Conservation (phyloP, 352 stramenopile genomes). For the Globisporangium acanthophoron region DNA sequence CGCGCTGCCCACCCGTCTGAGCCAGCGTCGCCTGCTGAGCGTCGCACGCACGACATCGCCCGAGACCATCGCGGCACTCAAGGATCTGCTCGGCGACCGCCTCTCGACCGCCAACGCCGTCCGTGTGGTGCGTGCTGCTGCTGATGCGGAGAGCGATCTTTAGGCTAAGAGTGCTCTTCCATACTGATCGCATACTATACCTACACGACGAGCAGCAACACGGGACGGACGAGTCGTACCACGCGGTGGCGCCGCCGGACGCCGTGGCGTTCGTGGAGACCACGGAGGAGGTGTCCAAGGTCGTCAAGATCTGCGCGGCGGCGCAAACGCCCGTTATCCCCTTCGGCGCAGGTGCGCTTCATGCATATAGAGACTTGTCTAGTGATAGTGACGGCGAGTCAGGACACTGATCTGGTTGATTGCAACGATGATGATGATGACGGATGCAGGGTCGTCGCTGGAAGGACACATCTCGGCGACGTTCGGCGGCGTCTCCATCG, state of each 20-base stretch:
- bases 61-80: constrained; percentile 47
- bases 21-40: constrained; percentile 15
- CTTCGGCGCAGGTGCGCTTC: constrained; percentile 86
- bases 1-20: background rate
- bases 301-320: constrained; percentile 88
- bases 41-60: constrained; percentile 24
- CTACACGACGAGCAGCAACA: constrained; percentile 48
- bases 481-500: constrained; percentile 88
- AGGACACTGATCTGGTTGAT: background rate
- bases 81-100: constrained; percentile 58
- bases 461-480: constrained; percentile 95
- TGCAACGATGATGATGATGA: background rate
- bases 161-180: too few species aligned
- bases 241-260: constrained; percentile 76
- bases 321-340: constrained; percentile 90
- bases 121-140: constrained; percentile 31
- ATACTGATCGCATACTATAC: too few species aligned
- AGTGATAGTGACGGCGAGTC: background rate
- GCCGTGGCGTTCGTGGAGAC: constrained; percentile 83
- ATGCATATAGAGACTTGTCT: background rate
- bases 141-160: background rate
- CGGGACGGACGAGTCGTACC: constrained; percentile 90
- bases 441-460: constrained; percentile 68
- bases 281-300: constrained; percentile 84
- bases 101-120: constrained; percentile 60